phyloP scores from a whole-genome alignment of 2,329 filamentous ascomycete genomes.

The Verticillium klebahnii region DNA sequence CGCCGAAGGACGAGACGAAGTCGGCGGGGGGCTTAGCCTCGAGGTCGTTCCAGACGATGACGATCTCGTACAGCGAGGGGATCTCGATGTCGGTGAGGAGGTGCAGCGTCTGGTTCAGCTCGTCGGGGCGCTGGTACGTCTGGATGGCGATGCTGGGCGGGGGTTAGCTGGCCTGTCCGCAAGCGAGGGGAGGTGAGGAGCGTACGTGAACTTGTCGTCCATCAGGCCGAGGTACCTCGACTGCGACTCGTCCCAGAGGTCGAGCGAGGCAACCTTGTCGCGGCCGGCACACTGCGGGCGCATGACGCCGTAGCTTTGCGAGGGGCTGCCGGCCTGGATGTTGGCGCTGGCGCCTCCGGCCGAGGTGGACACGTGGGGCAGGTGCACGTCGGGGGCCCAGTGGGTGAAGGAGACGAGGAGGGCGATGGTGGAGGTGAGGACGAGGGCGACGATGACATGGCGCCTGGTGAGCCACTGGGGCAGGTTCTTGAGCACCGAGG shows the following conservation, averaged over 20 bases:
- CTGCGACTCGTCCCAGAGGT: neutral
- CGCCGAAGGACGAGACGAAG: conserved; percentile 22
- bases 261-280: neutral
- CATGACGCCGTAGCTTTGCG: neutral
- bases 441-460: neutral
- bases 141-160: conserved; percentile 27
- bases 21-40: conserved; percentile 21
- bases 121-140: conserved; percentile 28
- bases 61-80: conserved; percentile 30
- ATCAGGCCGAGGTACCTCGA: conserved; percentile 10
- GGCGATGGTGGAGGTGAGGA: neutral
- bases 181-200: neutral
- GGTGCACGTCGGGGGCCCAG: neutral
- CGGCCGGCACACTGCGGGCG: neutral
- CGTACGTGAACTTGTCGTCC: conserved; percentile 23
- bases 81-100: conserved; percentile 23
- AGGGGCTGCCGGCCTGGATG: neutral
- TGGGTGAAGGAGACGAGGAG: neutral
- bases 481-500: neutral
- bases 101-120: conserved; percentile 25
- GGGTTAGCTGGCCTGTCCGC: neutral
- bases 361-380: neutral
- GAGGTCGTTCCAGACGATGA: conserved; percentile 33
- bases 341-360: neutral
- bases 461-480: neutral